phyloP scores from a whole-genome alignment of 176 grass and related monocot species.

The Avena eriantha region DNA sequence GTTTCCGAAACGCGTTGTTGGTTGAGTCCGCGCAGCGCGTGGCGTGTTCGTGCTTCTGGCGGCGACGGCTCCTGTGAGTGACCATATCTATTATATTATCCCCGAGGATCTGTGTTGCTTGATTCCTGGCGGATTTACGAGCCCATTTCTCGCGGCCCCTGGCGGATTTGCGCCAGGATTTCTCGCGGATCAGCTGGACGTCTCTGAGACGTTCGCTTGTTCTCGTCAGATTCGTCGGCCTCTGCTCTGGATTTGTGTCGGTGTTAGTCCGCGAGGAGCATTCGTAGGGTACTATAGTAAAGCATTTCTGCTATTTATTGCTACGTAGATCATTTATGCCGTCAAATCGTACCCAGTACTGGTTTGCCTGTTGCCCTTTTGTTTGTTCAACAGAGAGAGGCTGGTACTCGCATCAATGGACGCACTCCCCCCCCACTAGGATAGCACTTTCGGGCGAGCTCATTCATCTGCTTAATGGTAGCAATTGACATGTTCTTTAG shows the following conservation, averaged over 20 bases:
- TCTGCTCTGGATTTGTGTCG: conserved; percentile 3
- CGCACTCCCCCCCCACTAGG: background rate
- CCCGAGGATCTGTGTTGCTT: conserved; percentile 30
- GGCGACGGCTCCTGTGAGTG: background rate
- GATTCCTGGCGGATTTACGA: background rate
- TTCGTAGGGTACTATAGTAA: background rate
- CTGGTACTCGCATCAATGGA: background rate
- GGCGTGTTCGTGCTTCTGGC: background rate
- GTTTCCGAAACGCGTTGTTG: background rate
- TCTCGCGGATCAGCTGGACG: background rate
- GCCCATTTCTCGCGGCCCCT: background rate
- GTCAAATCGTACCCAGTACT: background rate
- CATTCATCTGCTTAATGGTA: background rate
- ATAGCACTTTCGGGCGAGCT: background rate
- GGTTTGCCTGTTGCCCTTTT: background rate
- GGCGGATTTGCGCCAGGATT: background rate
- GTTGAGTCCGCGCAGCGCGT: background rate
- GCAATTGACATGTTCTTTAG: background rate
- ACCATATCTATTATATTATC: background rate
- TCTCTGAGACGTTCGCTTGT: background rate
- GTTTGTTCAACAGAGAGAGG: background rate
- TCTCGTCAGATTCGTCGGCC: background rate
- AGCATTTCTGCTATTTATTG: background rate
- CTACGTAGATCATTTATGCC: background rate
- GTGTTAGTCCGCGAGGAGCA: background rate